A percentile compares a stretch with the other conserved stretches of the same genome.
phyloP scores from a whole-genome alignment of 1,284 basidiomycete genomes.

The Moesziomyces sp. region DNA sequence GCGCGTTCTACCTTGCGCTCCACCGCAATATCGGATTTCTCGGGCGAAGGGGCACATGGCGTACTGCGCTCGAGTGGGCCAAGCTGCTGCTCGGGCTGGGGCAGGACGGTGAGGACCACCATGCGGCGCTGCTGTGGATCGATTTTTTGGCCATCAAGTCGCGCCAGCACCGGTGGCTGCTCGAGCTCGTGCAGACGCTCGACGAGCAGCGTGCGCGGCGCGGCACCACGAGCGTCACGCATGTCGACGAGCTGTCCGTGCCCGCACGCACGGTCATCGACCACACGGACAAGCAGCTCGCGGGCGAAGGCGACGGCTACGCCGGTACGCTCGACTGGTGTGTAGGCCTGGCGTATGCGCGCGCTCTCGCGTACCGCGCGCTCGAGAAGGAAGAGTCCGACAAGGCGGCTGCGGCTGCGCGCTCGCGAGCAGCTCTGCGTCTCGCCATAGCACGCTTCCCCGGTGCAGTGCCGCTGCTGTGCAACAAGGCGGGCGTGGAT shows the following conservation, averaged over 20 bases:
- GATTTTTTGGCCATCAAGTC: constrained; percentile 66
- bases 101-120: constrained; percentile 59
- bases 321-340: constrained; percentile 63
- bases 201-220: constrained; percentile 40
- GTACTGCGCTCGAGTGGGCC: constrained; percentile 65
- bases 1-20: constrained; percentile 63
- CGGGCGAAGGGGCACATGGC: constrained; percentile 63
- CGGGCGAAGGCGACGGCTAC: constrained; percentile 33
- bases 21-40: constrained; percentile 63
- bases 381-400: constrained; percentile 57
- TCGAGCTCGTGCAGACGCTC: constrained; percentile 50
- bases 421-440: constrained; percentile 48
- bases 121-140: constrained; percentile 64
- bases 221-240: constrained; percentile 6
- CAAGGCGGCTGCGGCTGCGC: constrained; percentile 14
- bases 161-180: constrained; percentile 58
- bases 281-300: constrained; percentile 23
- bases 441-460: constrained; percentile 61
- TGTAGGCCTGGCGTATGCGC: constrained; percentile 56
- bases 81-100: constrained; percentile 61
- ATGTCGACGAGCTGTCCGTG: constrained; percentile 32
- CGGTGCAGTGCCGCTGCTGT: constrained; percentile 50
- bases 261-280: constrained; percentile 52
- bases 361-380: constrained; percentile 55
- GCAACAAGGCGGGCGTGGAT: constrained; percentile 54